Conservation (phyloP, 1,284 basidiomycete species). For the Fomes fomentarius region DNA sequence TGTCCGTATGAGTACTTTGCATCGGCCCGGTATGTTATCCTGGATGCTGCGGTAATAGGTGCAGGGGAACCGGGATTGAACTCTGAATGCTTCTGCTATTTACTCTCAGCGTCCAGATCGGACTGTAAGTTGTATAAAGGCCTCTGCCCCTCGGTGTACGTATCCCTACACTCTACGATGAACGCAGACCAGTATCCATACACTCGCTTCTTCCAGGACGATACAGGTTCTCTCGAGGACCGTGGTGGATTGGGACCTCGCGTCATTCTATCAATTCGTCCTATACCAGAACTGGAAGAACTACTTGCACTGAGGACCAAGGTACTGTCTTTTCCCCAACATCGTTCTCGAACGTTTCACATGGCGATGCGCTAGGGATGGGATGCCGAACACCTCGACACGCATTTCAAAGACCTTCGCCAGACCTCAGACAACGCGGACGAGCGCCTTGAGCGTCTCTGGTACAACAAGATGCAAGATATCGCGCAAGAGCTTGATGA, state of each 20-base stretch:
- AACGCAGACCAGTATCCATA: too few relatives aligned
- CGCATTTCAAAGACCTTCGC: conserved; percentile 3
- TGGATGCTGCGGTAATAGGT: too few relatives aligned
- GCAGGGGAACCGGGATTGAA: too few relatives aligned
- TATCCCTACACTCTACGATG: too few relatives aligned
- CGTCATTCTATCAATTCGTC: conserved; percentile 1
- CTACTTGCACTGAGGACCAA: neutral
- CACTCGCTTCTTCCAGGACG: too few relatives aligned
- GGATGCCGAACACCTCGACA: conserved; percentile 1
- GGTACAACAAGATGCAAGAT: conserved; percentile 22
- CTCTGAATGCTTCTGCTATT: too few relatives aligned
- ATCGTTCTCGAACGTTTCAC: neutral
- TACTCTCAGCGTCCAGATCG: too few relatives aligned
- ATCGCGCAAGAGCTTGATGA: conserved; percentile 25
- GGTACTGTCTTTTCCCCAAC: neutral
- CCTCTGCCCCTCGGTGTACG: too few relatives aligned
- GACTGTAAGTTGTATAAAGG: too few relatives aligned
- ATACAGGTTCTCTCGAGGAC: too few relatives aligned
- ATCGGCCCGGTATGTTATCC: too few relatives aligned
- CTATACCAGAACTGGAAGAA: conserved; percentile 4
- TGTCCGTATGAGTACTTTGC: too few relatives aligned
- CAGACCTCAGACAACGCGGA: neutral
- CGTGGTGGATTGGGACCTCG: neutral
- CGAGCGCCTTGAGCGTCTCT: neutral
- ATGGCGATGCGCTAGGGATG: conserved; percentile 7